A percentile compares a stretch with the other conserved stretches of the same genome.
Conservation (phyloP, 140 eudicot species). For the Anethum foeniculum region DNA sequence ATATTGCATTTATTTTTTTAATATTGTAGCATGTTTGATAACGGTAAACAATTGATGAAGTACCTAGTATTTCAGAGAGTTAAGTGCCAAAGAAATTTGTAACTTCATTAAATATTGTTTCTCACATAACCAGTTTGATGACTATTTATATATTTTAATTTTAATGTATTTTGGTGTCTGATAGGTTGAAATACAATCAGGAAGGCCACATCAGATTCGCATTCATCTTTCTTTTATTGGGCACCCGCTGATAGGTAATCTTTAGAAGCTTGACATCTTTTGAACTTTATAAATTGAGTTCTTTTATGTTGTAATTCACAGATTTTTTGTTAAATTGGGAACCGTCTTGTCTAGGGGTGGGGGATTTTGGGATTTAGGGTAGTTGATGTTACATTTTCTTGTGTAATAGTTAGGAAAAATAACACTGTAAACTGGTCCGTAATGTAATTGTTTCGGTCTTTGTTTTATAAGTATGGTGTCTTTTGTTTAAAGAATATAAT, state of each 20-base stretch:
- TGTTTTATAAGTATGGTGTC: neutral
- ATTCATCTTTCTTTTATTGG: constrained; percentile 93
- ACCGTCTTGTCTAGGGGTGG: neutral
- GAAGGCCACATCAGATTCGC: constrained; percentile 96
- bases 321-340: neutral
- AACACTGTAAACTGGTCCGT: neutral
- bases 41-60: neutral
- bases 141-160: neutral
- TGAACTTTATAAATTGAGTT: neutral
- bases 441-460: neutral
- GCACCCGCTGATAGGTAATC: constrained; percentile 72
- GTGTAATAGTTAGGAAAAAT: neutral
- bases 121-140: neutral
- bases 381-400: neutral
- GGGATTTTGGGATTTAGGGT: neutral
- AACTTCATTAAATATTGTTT: neutral
- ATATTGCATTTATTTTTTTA: neutral
- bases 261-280: constrained; percentile 3
- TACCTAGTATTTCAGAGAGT: neutral
- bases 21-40: neutral
- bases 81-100: neutral
- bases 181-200: constrained; percentile 94
- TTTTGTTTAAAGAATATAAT: neutral
- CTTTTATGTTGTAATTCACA: neutral
- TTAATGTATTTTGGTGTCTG: constrained; percentile 17